Conservation (phyloP, 192 early-diverging fungal genomes). For the Jimgerdemannia flammicorona region DNA sequence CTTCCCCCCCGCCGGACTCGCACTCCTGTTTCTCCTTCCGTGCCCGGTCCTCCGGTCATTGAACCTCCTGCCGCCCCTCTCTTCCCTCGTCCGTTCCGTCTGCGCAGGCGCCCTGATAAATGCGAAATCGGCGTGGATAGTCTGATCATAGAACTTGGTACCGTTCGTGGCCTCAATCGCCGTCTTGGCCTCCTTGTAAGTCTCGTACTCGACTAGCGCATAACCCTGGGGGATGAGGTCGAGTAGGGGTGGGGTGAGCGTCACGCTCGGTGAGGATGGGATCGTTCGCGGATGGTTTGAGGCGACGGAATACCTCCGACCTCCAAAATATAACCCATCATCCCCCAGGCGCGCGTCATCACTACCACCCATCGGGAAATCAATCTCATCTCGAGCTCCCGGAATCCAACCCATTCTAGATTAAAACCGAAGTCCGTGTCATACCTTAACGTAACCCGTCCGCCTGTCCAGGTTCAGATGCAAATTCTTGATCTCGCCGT, state of each 20-base stretch:
- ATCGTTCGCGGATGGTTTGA: no score
- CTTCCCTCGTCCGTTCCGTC: neutral
- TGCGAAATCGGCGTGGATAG: conserved; percentile 80
- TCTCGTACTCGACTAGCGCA: conserved; percentile 84
- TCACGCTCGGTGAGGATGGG: no score
- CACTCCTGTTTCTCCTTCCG: neutral
- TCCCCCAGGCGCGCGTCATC: no score
- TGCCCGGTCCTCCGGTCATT: neutral
- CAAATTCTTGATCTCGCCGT: conserved; percentile 85
- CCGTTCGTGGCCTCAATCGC: conserved; percentile 75
- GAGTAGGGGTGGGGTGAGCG: no score
- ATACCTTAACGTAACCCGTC: conserved; percentile 94
- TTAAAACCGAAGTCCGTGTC: neutral
- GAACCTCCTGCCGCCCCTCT: neutral
- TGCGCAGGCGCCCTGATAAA: conserved; percentile 50
- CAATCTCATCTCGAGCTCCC: no score
- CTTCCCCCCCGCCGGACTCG: neutral
- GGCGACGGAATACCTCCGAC: no score
- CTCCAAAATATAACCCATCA: no score
- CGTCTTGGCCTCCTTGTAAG: conserved; percentile 70
- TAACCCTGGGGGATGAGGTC: conserved; percentile 70
- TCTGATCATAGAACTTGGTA: conserved; percentile 69
- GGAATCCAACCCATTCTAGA: no score
- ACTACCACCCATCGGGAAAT: no score
- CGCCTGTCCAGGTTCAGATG: conserved; percentile 93